These are phyloP conservation scores for Taxillus chinensis DNA, from an alignment of 164 flowering plant genomes.

Conservation along the genomic window DNA sequence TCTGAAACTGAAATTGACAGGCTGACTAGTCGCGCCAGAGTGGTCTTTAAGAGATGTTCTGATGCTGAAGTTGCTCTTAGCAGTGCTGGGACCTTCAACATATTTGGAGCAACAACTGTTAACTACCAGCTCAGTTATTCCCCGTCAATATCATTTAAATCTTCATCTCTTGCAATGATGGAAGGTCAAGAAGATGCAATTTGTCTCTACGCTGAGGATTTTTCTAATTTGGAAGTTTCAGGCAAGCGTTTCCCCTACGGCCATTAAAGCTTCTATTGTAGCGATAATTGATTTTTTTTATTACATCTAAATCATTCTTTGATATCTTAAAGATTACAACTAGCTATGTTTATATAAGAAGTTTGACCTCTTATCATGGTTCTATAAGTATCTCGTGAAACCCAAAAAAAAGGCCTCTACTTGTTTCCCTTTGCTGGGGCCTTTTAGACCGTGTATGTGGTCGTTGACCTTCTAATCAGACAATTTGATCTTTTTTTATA, in stretches of 20 bases:
- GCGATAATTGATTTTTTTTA: background rate
- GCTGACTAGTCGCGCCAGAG: background rate
- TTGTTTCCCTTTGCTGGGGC: background rate
- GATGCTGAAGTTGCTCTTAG: constrained; percentile 1
- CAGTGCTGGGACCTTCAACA: constrained; percentile 1
- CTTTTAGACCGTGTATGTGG: too few species aligned
- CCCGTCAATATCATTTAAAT: background rate
- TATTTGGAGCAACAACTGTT: constrained; percentile 1
- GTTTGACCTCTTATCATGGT: too few species aligned
- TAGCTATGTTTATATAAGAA: background rate
- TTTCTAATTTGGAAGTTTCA: background rate
- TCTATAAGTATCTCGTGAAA: too few species aligned
- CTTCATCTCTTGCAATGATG: background rate
- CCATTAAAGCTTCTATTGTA: background rate
- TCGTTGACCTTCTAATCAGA: too few species aligned
- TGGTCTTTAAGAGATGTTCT: constrained; percentile 1
- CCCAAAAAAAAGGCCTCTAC: background rate
- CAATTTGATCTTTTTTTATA: too few species aligned
- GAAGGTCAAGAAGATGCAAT: background rate
- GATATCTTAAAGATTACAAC: background rate
- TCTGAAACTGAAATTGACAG: background rate
- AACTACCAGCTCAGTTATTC: constrained; percentile 1
- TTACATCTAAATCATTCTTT: background rate
- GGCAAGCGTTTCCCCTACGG: background rate
- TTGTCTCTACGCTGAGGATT: background rate